phyloP scores from a whole-genome alignment of 805 yeast species.

The Barnettozyma pratensis region DNA sequence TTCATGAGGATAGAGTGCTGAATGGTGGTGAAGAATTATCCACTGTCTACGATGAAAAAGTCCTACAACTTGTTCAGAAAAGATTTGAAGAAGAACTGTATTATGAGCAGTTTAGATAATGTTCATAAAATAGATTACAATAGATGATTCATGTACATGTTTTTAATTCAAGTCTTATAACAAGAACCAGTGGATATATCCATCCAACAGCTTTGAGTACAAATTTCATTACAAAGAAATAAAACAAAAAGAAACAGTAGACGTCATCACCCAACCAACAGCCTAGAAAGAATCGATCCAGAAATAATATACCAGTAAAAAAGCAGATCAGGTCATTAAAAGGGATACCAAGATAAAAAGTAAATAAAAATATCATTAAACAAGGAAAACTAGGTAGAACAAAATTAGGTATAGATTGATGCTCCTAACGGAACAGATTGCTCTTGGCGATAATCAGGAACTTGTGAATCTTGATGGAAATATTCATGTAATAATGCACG shows the following conservation, averaged over 20 bases:
- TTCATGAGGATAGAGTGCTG: slow-evolving; percentile 73
- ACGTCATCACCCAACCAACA: neutral
- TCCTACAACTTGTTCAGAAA: slow-evolving; percentile 48
- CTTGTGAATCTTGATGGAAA: slow-evolving; percentile 50
- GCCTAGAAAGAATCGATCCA: too few species aligned
- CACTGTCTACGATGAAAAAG: slow-evolving; percentile 60
- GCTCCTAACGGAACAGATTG: slow-evolving; percentile 27
- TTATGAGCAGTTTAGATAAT: slow-evolving; percentile 52
- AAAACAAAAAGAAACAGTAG: neutral
- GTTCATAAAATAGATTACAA: neutral
- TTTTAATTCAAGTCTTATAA: neutral
- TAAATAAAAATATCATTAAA: neutral
- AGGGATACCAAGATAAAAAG: neutral
- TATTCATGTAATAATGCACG: slow-evolving; percentile 88
- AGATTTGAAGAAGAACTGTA: slow-evolving; percentile 73
- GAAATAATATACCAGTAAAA: too few species aligned
- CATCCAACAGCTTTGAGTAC: too few species aligned
- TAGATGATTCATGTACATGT: neutral
- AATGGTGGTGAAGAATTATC: slow-evolving; percentile 57
- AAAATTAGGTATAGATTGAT: slow-evolving; percentile 20
- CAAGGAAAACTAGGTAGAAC: neutral
- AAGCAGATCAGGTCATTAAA: neutral
- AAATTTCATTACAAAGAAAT: neutral
- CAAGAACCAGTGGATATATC: neutral
- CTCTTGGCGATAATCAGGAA: slow-evolving; percentile 23